phyloP scores from a whole-genome alignment of 2,329 filamentous ascomycete species.

The Cladosporium velox region DNA sequence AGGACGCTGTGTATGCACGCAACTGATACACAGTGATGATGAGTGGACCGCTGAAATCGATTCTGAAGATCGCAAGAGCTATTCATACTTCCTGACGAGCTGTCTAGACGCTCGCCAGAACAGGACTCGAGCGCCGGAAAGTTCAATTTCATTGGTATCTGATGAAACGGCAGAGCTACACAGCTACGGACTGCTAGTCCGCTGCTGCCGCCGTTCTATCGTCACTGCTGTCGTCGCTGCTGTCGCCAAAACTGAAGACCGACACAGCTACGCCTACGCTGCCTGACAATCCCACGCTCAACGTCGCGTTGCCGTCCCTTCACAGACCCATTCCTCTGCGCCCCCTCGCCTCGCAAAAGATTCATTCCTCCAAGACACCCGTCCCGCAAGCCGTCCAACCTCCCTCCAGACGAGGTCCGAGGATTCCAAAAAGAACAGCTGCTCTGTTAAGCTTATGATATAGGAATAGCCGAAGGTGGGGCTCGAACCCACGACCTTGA shows the following conservation, averaged over 20 bases:
- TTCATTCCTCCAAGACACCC: neutral
- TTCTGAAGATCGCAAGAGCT: neutral
- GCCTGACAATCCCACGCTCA: neutral
- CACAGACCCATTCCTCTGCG: neutral
- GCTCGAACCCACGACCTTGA: conserved; percentile 32
- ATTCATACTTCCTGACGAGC: neutral
- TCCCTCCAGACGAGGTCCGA: neutral
- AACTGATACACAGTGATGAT: neutral
- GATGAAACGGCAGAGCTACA: neutral
- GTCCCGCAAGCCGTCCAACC: neutral
- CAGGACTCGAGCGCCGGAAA: neutral
- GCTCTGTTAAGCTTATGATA: neutral
- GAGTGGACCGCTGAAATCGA: neutral
- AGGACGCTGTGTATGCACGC: neutral
- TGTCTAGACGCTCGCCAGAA: neutral
- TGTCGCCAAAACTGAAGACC: too few relatives aligned
- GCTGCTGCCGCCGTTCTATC: neutral
- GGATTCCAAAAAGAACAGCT: conserved; percentile 9
- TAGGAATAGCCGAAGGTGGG: conserved; percentile 33
- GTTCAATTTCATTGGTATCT: neutral
- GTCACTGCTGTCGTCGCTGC: too few relatives aligned
- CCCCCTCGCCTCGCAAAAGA: neutral
- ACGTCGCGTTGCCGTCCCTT: neutral
- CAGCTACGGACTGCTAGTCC: neutral
- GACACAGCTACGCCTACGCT: neutral